A percentile compares a stretch with the other conserved stretches of the same genome.
These are phyloP conservation scores for Phytopythium boreale DNA, from an alignment of 352 stramenopile species.

Conservation along the genomic window DNA sequence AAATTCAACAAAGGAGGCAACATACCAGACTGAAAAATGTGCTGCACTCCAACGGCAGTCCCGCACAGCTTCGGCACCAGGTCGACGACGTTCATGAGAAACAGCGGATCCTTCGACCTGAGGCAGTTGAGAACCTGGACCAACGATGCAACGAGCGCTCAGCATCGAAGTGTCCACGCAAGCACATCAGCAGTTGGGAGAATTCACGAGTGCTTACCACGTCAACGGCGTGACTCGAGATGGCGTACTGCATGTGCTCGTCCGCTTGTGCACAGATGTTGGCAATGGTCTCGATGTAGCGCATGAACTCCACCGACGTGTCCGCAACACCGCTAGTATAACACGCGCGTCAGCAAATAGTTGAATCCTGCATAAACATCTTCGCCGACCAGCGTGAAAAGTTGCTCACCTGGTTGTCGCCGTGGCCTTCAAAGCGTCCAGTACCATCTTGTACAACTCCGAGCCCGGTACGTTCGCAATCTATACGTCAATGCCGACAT, in stretches of 20 bases:
- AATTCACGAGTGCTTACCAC: conserved; percentile 21
- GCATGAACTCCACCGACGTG: conserved; percentile 75
- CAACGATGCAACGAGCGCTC: conserved; percentile 2
- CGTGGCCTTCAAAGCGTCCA: conserved; percentile 48
- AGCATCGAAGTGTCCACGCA: not conserved
- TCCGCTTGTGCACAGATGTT: conserved; percentile 57
- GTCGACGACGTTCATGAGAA: conserved; percentile 85
- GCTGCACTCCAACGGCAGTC: conserved; percentile 55
- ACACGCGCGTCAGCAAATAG: not conserved
- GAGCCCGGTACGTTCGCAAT: conserved; percentile 36
- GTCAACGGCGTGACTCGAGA: conserved; percentile 38
- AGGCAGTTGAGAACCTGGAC: conserved; percentile 67
- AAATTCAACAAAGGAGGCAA: not conserved
- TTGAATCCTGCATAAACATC: not conserved
- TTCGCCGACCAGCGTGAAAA: not conserved
- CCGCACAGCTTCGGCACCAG: conserved; percentile 69
- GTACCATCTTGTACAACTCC: conserved; percentile 40
- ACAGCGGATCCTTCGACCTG: conserved; percentile 72
- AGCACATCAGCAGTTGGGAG: not conserved
- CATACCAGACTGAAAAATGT: conserved; percentile 82
- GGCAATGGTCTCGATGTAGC: conserved; percentile 71
- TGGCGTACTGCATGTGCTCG: conserved; percentile 57
- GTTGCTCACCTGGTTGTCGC: conserved; percentile 40
- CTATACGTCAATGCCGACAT: conserved; percentile 17
- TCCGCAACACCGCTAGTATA: conserved; percentile 26